Percentiles rank a stretch among this genome's conserved stretches.
Conservation (phyloP, 169 alveolate genomes). For the Perkinsus olseni region DNA sequence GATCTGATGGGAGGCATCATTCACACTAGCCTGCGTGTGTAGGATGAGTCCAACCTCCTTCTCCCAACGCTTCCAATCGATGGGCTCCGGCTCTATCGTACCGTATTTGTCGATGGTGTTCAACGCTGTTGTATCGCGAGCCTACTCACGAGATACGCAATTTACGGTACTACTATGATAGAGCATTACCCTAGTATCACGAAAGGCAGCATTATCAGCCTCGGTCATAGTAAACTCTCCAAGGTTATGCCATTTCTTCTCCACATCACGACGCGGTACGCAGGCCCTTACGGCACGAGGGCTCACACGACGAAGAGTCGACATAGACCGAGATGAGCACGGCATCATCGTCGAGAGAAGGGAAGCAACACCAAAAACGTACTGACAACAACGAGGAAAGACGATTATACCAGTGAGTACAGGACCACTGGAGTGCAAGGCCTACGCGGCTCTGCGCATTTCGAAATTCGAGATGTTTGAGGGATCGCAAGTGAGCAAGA, state of each 20-base stretch:
- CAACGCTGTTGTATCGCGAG: not conserved
- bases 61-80: not conserved
- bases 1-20: not conserved
- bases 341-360: not conserved
- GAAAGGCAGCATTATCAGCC: not conserved
- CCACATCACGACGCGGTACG: not conserved
- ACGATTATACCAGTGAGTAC: not conserved
- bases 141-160: not conserved
- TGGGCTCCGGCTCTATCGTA: not conserved
- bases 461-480: not conserved
- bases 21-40: not conserved
- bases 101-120: not conserved
- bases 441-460: not conserved
- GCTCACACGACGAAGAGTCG: not conserved
- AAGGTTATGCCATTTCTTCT: constrained; percentile 6
- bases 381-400: not conserved
- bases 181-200: not conserved
- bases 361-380: not conserved
- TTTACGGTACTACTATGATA: not conserved
- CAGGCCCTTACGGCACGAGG: not conserved
- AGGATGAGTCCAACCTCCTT: not conserved
- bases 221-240: constrained; percentile 2
- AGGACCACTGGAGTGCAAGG: no score
- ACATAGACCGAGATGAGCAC: not conserved
- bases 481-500: not conserved